Evolutionary conservation across 768 basidiomycete genomes (phyloP).

Genomic region (Suillus alpinus): DNA sequence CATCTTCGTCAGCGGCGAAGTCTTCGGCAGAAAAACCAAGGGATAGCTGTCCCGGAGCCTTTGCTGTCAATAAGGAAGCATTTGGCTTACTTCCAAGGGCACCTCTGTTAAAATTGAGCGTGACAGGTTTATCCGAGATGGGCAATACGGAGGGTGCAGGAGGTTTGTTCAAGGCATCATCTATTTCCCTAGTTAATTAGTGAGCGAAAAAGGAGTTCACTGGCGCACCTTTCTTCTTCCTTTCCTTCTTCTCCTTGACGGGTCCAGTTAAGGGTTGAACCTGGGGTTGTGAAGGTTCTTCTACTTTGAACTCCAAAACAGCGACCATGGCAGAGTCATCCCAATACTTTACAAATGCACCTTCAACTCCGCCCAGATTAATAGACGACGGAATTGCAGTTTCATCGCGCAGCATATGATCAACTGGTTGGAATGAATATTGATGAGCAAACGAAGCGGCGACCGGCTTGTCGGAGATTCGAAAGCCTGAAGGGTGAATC

Average conservation of each 20-base stretch:
- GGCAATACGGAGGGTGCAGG: conserved; percentile 66
- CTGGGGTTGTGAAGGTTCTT: conserved; percentile 45
- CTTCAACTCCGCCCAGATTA: conserved; percentile 69
- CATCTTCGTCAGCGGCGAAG: conserved; percentile 37
- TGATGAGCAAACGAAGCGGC: conserved; percentile 93
- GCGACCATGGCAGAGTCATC: conserved; percentile 80
- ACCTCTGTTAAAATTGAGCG: conserved; percentile 66
- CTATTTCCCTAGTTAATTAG: conserved; percentile 15
- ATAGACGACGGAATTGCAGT: conserved; percentile 67
- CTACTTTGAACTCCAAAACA: conserved; percentile 77
- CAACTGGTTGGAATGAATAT: conserved; percentile 83
- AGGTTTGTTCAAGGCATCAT: conserved; percentile 35
- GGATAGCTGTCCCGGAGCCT: conserved; percentile 39
- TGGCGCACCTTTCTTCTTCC: conserved; percentile 55
- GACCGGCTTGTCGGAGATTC: conserved; percentile 84
- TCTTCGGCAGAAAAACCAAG: conserved; percentile 74
- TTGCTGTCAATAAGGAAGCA: conserved; percentile 24
- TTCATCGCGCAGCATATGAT: conserved; percentile 74
- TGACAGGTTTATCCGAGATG: conserved; percentile 78
- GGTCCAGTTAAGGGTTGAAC: conserved; percentile 37
- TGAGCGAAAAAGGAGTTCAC: neutral
- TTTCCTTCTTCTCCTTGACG: conserved; percentile 59
- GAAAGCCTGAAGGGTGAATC: conserved; percentile 89
- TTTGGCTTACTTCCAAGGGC: conserved; percentile 17
- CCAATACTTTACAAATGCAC: conserved; percentile 85